Conservation (phyloP, 163 green algal genomes). For the Scenedesmus sp. region DNA sequence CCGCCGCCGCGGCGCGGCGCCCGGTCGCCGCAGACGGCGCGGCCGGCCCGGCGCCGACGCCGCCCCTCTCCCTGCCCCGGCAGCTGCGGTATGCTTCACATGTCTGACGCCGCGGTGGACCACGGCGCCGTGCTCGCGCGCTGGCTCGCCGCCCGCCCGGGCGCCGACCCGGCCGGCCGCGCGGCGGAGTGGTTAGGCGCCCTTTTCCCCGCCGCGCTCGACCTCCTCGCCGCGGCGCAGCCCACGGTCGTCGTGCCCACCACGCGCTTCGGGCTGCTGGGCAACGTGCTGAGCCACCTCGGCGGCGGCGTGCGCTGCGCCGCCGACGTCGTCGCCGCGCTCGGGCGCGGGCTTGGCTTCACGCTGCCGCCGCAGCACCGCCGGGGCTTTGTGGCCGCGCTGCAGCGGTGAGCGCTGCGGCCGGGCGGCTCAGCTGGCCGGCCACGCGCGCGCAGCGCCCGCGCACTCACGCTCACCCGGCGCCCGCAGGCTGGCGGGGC, state of each 20-base stretch:
- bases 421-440: neutral
- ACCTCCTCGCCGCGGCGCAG: constrained; percentile 49
- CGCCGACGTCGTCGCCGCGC: constrained; percentile 55
- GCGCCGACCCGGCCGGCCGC: constrained; percentile 31
- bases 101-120: constrained; percentile 68
- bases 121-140: constrained; percentile 52
- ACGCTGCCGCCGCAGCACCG: constrained; percentile 59
- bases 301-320: constrained; percentile 45
- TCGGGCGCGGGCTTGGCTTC: constrained; percentile 66
- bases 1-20: neutral
- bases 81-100: constrained; percentile 70
- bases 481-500: constrained; percentile 16
- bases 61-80: neutral
- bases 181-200: constrained; percentile 54
- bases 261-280: constrained; percentile 58
- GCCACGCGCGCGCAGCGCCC: too few species aligned
- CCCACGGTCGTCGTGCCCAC: constrained; percentile 58
- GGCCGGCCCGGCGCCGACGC: too few species aligned
- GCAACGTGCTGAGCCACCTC: constrained; percentile 67
- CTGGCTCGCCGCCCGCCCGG: constrained; percentile 50
- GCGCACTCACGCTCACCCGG: too few species aligned
- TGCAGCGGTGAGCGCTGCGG: constrained; percentile 47
- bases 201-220: constrained; percentile 56
- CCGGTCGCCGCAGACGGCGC: too few species aligned
- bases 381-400: constrained; percentile 52